Evolutionary conservation across 768 basidiomycete genomes (phyloP).

Genomic region (Leccinum subgranulosum): DNA sequence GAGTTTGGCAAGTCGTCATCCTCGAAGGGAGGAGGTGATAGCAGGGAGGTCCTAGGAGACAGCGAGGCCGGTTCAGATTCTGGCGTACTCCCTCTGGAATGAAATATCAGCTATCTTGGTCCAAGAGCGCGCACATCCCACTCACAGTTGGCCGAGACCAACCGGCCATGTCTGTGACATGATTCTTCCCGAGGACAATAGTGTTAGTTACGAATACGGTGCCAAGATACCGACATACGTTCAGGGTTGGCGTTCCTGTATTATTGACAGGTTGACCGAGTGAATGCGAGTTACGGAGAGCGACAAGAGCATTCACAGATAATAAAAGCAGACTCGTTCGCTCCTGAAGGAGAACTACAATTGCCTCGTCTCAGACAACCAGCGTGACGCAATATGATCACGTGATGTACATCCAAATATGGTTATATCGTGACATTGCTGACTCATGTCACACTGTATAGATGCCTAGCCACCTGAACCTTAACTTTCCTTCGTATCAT

Average conservation of each 20-base stretch:
- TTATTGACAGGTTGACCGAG: not conserved
- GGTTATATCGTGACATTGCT: constrained; percentile 11
- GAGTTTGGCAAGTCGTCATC: not conserved
- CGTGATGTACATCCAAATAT: not conserved
- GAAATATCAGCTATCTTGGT: not conserved
- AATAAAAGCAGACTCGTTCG: constrained; percentile 10
- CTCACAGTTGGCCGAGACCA: constrained; percentile 19
- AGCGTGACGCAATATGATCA: constrained; percentile 21
- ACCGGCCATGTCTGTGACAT: constrained; percentile 28
- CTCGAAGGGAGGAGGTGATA: constrained; percentile 24
- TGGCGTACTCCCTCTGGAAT: constrained; percentile 14
- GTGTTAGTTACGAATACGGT: constrained; percentile 6
- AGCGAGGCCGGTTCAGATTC: constrained; percentile 28
- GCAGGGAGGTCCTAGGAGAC: constrained; percentile 28
- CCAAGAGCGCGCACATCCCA: not conserved
- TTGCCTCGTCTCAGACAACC: constrained; percentile 11
- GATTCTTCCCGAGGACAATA: not conserved
- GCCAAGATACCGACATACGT: constrained; percentile 5
- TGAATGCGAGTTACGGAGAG: not conserved
- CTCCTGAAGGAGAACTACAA: not conserved
- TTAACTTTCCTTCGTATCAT: constrained; percentile 23
- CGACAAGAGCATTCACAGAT: not conserved
- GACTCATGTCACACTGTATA: constrained; percentile 36
- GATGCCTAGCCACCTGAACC: constrained; percentile 30
- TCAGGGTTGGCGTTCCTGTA: not conserved